Percentiles rank a stretch among this genome's conserved stretches.
phyloP scores from a whole-genome alignment of 2,329 filamentous ascomycete genomes.

The Ophiocordyceps sinensis region DNA sequence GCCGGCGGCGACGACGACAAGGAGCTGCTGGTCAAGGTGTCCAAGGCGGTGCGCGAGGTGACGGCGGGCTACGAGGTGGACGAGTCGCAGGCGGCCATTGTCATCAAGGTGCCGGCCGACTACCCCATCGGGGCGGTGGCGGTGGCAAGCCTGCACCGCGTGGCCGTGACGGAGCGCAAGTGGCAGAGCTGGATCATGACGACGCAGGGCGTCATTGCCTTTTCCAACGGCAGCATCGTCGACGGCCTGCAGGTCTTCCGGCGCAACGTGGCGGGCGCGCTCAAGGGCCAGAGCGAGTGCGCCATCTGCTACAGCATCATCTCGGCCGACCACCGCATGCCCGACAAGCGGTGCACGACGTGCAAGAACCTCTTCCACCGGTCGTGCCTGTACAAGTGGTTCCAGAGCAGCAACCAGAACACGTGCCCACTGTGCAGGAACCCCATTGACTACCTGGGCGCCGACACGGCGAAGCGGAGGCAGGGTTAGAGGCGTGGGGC shows the following conservation, averaged over 20 bases:
- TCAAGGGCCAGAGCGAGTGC: conserved; percentile 90
- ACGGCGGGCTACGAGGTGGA: conserved; percentile 78
- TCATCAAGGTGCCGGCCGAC: conserved; percentile 63
- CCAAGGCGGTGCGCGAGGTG: conserved; percentile 57
- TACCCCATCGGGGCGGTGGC: conserved; percentile 72
- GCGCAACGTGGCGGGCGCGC: conserved; percentile 70
- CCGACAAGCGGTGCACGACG: conserved; percentile 80
- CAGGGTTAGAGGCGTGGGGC: conserved; percentile 6
- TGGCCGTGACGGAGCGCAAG: conserved; percentile 78
- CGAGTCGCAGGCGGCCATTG: conserved; percentile 69
- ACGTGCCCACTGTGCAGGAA: conserved; percentile 90
- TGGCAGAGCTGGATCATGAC: conserved; percentile 86
- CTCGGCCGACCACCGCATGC: conserved; percentile 73
- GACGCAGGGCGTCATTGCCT: conserved; percentile 84
- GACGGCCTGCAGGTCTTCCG: conserved; percentile 79
- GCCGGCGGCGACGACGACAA: conserved; percentile 37
- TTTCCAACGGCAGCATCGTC: conserved; percentile 76
- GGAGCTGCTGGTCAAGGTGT: conserved; percentile 54
- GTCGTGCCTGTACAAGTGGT: conserved; percentile 90
- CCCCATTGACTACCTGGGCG: conserved; percentile 51
- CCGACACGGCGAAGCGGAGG: conserved; percentile 24
- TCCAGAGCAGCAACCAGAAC: conserved; percentile 81
- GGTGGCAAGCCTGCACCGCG: conserved; percentile 65
- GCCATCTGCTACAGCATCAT: conserved; percentile 96
- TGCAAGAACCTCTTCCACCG: conserved; percentile 93